Evolutionary conservation across 108 stramenopile species (phyloP).

Genomic region (Pseudonitzschia pungens): DNA sequence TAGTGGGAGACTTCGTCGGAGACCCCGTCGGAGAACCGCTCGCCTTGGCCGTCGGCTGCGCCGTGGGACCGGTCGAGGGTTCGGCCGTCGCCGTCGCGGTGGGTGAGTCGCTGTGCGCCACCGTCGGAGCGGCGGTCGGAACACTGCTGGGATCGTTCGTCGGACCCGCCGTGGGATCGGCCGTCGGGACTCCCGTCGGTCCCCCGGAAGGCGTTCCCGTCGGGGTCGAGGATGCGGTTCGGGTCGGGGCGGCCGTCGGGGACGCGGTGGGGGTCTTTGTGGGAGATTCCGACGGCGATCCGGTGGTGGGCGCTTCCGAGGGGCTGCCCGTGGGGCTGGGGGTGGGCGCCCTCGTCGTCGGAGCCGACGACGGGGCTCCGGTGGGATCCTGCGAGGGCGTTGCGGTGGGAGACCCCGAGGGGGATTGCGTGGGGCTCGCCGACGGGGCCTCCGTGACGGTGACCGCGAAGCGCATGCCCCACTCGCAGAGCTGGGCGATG

Average conservation of each 20-base stretch:
- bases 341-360: neutral
- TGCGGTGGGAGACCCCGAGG: neutral
- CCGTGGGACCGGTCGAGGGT: neutral
- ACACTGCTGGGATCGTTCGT: neutral
- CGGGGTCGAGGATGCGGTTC: neutral
- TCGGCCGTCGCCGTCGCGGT: neutral
- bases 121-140: neutral
- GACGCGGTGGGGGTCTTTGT: neutral
- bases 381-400: neutral
- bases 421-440: neutral
- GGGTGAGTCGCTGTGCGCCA: neutral
- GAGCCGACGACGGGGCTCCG: neutral
- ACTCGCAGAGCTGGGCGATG: constrained; percentile 12
- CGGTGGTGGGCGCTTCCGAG: neutral
- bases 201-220: neutral
- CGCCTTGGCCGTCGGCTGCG: too few species aligned
- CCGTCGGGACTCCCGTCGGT: neutral
- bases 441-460: neutral
- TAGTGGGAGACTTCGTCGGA: too few species aligned
- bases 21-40: too few species aligned
- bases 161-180: neutral
- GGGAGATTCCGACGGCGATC: neutral
- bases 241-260: neutral
- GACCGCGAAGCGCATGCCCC: constrained; percentile 13
- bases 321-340: neutral